phyloP scores from a whole-genome alignment of 2,329 filamentous ascomycete species.

The Paramyrothecium roridum region DNA sequence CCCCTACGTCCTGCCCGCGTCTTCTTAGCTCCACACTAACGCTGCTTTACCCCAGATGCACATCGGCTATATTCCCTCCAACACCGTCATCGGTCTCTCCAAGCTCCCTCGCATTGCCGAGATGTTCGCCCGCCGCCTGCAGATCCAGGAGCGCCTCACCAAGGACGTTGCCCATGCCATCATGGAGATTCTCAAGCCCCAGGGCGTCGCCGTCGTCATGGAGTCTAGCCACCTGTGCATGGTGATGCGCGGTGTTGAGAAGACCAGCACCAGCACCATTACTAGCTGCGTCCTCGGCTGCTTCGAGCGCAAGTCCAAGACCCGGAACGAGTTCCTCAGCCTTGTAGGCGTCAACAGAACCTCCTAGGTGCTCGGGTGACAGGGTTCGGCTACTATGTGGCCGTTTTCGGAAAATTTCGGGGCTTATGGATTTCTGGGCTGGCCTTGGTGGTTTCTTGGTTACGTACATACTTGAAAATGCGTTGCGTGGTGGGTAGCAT shows the following conservation, averaged over 20 bases:
- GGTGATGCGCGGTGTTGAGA: conserved; percentile 98
- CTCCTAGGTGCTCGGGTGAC: not conserved
- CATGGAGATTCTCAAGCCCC: conserved; percentile 87
- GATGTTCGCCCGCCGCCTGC: conserved; percentile 90
- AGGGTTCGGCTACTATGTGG: not conserved
- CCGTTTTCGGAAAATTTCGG: not conserved
- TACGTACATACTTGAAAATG: not conserved
- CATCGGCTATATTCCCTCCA: conserved; percentile 93
- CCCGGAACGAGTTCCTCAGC: conserved; percentile 90
- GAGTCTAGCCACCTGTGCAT: conserved; percentile 96
- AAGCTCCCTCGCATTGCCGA: conserved; percentile 95
- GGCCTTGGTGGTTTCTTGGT: not conserved
- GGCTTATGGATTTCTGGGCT: not conserved
- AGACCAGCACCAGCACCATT: conserved; percentile 81
- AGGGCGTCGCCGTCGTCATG: conserved; percentile 96
- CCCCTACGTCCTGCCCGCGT: not conserved
- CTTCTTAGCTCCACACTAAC: conserved; percentile 1
- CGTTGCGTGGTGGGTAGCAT: not conserved
- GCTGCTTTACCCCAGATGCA: conserved; percentile 69
- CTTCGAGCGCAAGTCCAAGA: conserved; percentile 90
- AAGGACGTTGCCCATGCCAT: conserved; percentile 95
- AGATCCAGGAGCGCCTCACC: conserved; percentile 94
- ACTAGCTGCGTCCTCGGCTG: conserved; percentile 98
- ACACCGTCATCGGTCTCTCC: conserved; percentile 89
- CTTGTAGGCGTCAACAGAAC: conserved; percentile 60